Percentiles rank a stretch among this genome's conserved stretches.
These are phyloP conservation scores for Combretum micranthum DNA, from an alignment of 345 rosid genomes.

Conservation along the genomic window DNA sequence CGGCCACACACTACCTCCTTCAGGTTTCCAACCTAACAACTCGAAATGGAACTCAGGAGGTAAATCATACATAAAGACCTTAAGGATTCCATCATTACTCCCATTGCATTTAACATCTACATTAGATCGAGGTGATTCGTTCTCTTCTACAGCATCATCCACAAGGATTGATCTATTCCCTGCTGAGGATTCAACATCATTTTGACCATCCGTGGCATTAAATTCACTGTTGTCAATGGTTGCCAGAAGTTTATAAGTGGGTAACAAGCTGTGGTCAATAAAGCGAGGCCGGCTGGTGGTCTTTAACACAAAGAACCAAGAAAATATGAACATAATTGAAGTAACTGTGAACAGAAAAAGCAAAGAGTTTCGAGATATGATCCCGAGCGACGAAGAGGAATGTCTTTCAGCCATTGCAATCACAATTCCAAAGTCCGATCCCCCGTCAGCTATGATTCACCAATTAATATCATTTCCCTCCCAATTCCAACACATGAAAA, in stretches of 20 bases:
- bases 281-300: conserved; percentile 38
- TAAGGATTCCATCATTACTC: conserved; percentile 25
- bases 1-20: conserved; percentile 67
- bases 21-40: conserved; percentile 63
- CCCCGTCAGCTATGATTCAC: no score
- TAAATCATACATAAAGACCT: conserved; percentile 87
- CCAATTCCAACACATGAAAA: no score
- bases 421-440: no score
- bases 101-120: conserved; percentile 9
- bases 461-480: no score
- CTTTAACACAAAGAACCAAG: conserved; percentile 67
- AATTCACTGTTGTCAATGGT: conserved; percentile 20
- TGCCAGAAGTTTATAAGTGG: conserved; percentile 20
- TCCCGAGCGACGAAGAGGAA: conserved; percentile 21
- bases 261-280: conserved; percentile 25
- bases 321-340: conserved; percentile 40
- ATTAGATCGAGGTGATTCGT: not conserved
- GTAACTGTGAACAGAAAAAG: conserved; percentile 35
- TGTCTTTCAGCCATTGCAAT: conserved; percentile 52
- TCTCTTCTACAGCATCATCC: conserved; percentile 22
- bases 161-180: conserved; percentile 21
- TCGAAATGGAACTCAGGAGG: conserved; percentile 84
- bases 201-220: conserved; percentile 2
- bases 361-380: conserved; percentile 34
- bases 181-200: conserved; percentile 15